Conservation (phyloP, 2,329 filamentous ascomycete species). For the Geosmithia flava region DNA sequence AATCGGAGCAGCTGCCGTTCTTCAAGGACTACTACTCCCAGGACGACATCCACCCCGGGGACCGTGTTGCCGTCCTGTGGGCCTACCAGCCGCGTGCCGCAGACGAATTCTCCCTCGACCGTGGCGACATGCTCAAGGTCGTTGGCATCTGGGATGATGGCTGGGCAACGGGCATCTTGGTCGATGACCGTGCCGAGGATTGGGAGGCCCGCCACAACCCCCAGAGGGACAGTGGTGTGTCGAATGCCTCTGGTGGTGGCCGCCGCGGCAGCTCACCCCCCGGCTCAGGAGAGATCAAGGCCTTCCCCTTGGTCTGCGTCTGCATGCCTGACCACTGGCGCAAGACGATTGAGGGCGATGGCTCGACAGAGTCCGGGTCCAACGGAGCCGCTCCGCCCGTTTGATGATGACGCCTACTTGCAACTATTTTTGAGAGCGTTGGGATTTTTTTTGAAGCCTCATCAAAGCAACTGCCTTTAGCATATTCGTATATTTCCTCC, state of each 20-base stretch:
- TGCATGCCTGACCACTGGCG: conserved; percentile 93
- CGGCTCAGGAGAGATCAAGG: conserved; percentile 75
- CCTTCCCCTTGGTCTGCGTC: conserved; percentile 92
- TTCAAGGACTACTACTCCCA: conserved; percentile 99
- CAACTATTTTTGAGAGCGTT: too few species aligned
- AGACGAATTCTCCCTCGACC: conserved; percentile 86
- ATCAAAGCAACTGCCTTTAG: neutral
- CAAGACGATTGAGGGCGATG: conserved; percentile 89
- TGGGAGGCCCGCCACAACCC: conserved; percentile 67
- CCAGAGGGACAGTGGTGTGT: conserved; percentile 89
- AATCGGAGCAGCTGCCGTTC: conserved; percentile 88
- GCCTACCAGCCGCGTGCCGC: conserved; percentile 89
- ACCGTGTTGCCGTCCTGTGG: conserved; percentile 87
- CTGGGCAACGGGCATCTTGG: conserved; percentile 86
- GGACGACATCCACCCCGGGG: conserved; percentile 86
- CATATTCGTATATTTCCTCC: neutral
- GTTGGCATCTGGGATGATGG: conserved; percentile 99
- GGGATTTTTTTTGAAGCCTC: too few species aligned
- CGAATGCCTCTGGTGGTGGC: conserved; percentile 63
- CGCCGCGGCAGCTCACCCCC: conserved; percentile 49
- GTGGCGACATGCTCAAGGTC: conserved; percentile 96
- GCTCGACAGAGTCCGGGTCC: conserved; percentile 52
- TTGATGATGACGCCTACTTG: conserved; percentile 8
- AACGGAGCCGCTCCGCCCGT: conserved; percentile 9
- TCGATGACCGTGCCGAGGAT: conserved; percentile 75